Conservation (phyloP, 2,329 filamentous ascomycete genomes). For the Pseudogymnoascus sp. region DNA sequence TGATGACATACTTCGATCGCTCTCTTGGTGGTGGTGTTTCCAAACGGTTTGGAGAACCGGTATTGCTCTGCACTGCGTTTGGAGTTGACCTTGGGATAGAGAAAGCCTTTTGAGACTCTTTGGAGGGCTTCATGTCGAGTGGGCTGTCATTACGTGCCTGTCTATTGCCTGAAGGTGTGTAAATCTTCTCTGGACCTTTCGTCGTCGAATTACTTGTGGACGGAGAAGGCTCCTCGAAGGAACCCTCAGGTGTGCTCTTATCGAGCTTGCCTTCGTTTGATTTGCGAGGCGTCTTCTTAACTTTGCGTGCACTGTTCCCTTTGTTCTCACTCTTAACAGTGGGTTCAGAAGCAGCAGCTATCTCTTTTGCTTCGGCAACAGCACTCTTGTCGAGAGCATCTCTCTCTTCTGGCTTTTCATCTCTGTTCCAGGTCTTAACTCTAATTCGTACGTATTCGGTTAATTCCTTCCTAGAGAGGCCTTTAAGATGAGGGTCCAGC, state of each 20-base stretch:
- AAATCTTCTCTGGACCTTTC: not conserved
- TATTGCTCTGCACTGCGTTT: no score
- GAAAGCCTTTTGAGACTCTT: conserved; percentile 13
- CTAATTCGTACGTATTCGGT: conserved; percentile 56
- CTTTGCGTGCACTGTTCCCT: not conserved
- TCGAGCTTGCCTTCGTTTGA: not conserved
- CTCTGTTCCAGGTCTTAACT: conserved; percentile 20
- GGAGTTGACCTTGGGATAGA: not conserved
- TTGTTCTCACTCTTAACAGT: not conserved
- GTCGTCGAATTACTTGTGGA: not conserved
- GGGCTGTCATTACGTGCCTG: conserved; percentile 8
- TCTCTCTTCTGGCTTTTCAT: conserved; percentile 24
- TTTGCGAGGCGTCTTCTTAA: not conserved
- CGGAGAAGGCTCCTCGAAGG: not conserved
- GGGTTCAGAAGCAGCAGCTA: conserved; percentile 19
- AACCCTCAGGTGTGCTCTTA: not conserved
- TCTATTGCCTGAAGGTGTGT: not conserved
- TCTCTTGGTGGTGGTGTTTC: not conserved
- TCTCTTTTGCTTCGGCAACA: conserved; percentile 21
- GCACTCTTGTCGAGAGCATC: conserved; percentile 19
- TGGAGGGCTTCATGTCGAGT: conserved; percentile 19
- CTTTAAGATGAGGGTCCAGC: conserved; percentile 49
- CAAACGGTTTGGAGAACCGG: not conserved
- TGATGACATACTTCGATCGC: conserved; percentile 7
- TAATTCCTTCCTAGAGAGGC: conserved; percentile 47